phyloP scores from a whole-genome alignment of 2,329 filamentous ascomycete species.

The Penicillium palitans region DNA sequence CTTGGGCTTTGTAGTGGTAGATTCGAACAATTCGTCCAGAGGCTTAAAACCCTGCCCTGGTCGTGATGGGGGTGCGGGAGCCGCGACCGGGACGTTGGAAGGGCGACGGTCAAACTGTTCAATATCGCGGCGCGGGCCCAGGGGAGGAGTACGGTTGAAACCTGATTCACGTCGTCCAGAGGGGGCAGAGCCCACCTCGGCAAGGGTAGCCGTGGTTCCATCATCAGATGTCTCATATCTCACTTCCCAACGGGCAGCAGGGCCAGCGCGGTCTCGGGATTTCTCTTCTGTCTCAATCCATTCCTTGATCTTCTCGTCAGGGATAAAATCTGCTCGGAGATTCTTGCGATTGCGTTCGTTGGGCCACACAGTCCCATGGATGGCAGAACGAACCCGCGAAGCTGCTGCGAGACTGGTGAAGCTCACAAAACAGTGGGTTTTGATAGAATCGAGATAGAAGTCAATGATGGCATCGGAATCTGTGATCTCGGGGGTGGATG shows the following conservation, averaged over 20 bases:
- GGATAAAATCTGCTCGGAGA: constrained; percentile 87
- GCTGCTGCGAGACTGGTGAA: constrained; percentile 72
- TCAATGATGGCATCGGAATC: constrained; percentile 60
- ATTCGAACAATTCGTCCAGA: constrained; percentile 61
- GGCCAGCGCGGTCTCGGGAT: constrained; percentile 43
- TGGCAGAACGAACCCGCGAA: constrained; percentile 68
- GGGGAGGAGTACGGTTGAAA: constrained; percentile 32
- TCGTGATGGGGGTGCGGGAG: constrained; percentile 21
- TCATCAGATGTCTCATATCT: constrained; percentile 62
- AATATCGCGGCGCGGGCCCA: constrained; percentile 29
- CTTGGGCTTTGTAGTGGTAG: constrained; percentile 62
- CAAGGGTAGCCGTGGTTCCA: constrained; percentile 59
- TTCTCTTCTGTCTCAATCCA: constrained; percentile 73
- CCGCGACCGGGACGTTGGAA: constrained; percentile 25
- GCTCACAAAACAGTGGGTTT: constrained; percentile 80
- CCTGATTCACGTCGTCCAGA: constrained; percentile 30
- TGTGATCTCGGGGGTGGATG: constrained; percentile 56
- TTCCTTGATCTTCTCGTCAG: constrained; percentile 66
- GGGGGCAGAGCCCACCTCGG: constrained; percentile 46
- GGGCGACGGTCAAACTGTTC: constrained; percentile 27
- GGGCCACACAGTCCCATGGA: constrained; percentile 83
- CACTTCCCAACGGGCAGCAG: constrained; percentile 67
- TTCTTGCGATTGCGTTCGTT: constrained; percentile 80
- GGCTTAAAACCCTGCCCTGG: constrained; percentile 53
- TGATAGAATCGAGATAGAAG: constrained; percentile 81